Evolutionary conservation across 805 yeast genomes (phyloP), one percentile per base, ranked within the genome.

Genomic region (Ogataea neopini): DNA sequence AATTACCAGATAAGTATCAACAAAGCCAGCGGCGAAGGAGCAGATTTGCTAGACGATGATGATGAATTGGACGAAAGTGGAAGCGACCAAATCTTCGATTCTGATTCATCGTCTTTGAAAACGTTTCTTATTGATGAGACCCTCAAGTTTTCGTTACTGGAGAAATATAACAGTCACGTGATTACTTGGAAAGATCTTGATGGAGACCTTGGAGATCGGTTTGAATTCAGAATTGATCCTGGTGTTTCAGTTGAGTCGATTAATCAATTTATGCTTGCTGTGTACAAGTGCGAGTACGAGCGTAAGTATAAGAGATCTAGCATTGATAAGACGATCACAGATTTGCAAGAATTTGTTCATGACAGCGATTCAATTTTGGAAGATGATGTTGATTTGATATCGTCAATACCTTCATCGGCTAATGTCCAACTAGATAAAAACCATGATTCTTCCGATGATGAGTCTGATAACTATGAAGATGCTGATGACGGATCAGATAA

Each of bases 151-250:
- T 74, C 80, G 49, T 73, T 77, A 47, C 72, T 72, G 48, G 72
- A 77, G 47, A 76, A 77, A 44, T 66, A 71, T 34, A 78, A 80
- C 30, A 69, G 76, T 3, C 68, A 73, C 33, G 80, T 83, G 1
- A 76, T 92, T 22, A 72, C 84, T 0, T 92, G 98, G 98, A 74
- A 70, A 11, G 96, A 94, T 63, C 62, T 81, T 30, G 82, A 81
- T 37, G 97, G 96, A n/a, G 97, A 91, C 58, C 73, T 75, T 4
- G 97, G 89, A 19, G 97, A 91, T 60, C 69, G 74, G 52, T 89
- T 85, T 65, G 96, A 90, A 66, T 91, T 88, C 67, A 75, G 86
- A 18, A 79, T 88, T 42, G 88, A 82, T 51, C 76, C 75, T 40
- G 75, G 76, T 11, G 78, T 83, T n/a, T 71, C 80, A 7, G 58